phyloP scores from a whole-genome alignment of 2,329 filamentous ascomycete genomes.

The Chrysosporium queenslandicum region DNA sequence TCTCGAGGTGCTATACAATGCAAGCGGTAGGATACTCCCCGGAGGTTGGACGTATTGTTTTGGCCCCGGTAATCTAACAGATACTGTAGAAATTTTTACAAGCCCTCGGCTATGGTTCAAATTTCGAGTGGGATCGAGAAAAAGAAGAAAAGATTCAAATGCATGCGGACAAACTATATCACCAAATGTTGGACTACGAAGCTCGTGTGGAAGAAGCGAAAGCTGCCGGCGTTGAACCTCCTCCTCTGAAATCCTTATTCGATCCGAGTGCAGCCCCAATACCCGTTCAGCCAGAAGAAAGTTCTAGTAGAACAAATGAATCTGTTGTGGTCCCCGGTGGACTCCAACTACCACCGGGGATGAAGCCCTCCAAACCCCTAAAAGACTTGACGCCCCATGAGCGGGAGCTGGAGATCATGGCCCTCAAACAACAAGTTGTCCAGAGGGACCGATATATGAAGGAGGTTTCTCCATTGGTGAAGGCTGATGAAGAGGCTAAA shows the following conservation, averaged over 20 bases:
- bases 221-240: constrained; percentile 34
- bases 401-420: constrained; percentile 36
- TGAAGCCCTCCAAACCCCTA: constrained; percentile 31
- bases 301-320: constrained; percentile 11
- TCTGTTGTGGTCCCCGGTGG: constrained; percentile 31
- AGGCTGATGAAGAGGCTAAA: constrained; percentile 30
- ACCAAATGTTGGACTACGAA: constrained; percentile 78
- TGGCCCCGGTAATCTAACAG: neutral
- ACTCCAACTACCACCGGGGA: constrained; percentile 27
- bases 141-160: constrained; percentile 86
- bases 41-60: neutral
- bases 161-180: constrained; percentile 85
- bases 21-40: constrained; percentile 54
- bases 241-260: constrained; percentile 38
- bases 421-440: constrained; percentile 30
- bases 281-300: neutral
- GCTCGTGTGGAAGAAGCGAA: constrained; percentile 53
- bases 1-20: constrained; percentile 80
- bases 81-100: constrained; percentile 64
- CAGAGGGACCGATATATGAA: constrained; percentile 31
- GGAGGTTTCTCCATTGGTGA: constrained; percentile 30
- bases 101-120: constrained; percentile 74
- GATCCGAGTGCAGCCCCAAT: constrained; percentile 26
- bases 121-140: constrained; percentile 52
- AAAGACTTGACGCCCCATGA: constrained; percentile 39